Percentiles rank a stretch among this genome's conserved stretches.
Evolutionary conservation across 2,329 filamentous ascomycete species (phyloP).

Genomic region (Dryadomyces sulphureus): DNA sequence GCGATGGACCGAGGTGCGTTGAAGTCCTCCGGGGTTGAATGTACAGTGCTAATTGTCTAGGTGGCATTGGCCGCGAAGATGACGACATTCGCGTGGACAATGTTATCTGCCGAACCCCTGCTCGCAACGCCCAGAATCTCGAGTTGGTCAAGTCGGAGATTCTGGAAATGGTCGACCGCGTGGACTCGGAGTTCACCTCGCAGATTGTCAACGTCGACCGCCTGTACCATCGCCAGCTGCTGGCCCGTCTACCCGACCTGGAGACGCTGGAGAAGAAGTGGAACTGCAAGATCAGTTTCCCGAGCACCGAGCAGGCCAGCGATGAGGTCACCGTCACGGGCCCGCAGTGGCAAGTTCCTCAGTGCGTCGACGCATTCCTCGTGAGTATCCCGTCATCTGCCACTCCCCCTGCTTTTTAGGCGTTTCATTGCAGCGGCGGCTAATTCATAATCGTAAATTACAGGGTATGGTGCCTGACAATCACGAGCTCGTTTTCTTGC

Average conservation of each 20-base stretch:
- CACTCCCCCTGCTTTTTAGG: too few relatives aligned
- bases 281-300: slow-evolving; percentile 99
- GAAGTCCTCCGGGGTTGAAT: too few relatives aligned
- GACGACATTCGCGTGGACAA: slow-evolving; percentile 98
- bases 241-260: slow-evolving; percentile 75
- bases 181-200: slow-evolving; percentile 90
- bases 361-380: slow-evolving; percentile 90
- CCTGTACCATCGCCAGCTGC: slow-evolving; percentile 85
- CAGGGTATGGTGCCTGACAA: slow-evolving; percentile 91
- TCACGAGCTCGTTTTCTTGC: slow-evolving; percentile 77
- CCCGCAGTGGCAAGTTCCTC: slow-evolving; percentile 94
- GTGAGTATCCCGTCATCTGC: slow-evolving; percentile 21
- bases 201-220: slow-evolving; percentile 90
- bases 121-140: slow-evolving; percentile 89
- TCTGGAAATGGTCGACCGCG: slow-evolving; percentile 97
- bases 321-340: slow-evolving; percentile 92
- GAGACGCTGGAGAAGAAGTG: slow-evolving; percentile 96
- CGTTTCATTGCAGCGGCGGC: too few relatives aligned
- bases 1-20: slow-evolving; percentile 98
- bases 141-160: slow-evolving; percentile 98
- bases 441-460: slow-evolving; percentile 20
- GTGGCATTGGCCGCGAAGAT: slow-evolving; percentile 80
- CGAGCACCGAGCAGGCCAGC: slow-evolving; percentile 91
- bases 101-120: slow-evolving; percentile 93
- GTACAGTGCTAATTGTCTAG: too few relatives aligned